Evolutionary conservation across 768 basidiomycete species (phyloP), one percentile per base, ranked within the genome.

Genomic region (Podaxis pistillaris): DNA sequence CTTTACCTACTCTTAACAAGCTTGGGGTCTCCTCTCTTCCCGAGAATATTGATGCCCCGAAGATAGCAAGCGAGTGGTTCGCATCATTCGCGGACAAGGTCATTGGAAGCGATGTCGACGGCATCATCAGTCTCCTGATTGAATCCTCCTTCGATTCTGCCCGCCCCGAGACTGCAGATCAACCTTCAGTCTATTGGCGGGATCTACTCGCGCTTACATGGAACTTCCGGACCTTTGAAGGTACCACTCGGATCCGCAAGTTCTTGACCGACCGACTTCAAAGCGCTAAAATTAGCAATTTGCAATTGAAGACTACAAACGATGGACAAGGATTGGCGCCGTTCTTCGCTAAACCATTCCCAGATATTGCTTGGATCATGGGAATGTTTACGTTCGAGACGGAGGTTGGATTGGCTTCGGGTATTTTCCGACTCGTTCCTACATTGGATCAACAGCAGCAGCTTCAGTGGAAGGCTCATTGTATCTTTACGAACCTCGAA

Each of bases 141-240:
- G 66, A 70, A 4, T 78, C 78, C 52, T 58, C 70, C n/a, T 73
- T 71, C 60, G 56, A 65, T 22, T 69, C 71, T 19, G 66, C 70
- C 40, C 65, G 66, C 17, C 66, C 67, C 1, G 69, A 70, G 40
- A 62, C 61, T 19, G 44, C 36, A 26, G 36, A 62, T 49, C 61
- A 56, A 17, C 50, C 62, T 13, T 64, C 68, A 6, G 76, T 76
- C 7, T 72, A 76, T 56, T 86, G 85, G 86, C 75, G 82, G 19
- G 86, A 87, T 67, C 73, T 80, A 22, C 67, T 83, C 12, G 73
- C 81, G 1, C 71, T 86, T 49, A 86, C 86, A 1, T 84, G 81
- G 78, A 76, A 82, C 66, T 78, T 87, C 64, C 78, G 82, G 1
- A 81, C 83, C 1, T 78, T 86, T 65, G 70, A 73, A 4, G 76